Evolutionary conservation across 2,329 filamentous ascomycete genomes (phyloP), one percentile per base, ranked within the genome.

Genomic region (Diaporthe nobilis): DNA sequence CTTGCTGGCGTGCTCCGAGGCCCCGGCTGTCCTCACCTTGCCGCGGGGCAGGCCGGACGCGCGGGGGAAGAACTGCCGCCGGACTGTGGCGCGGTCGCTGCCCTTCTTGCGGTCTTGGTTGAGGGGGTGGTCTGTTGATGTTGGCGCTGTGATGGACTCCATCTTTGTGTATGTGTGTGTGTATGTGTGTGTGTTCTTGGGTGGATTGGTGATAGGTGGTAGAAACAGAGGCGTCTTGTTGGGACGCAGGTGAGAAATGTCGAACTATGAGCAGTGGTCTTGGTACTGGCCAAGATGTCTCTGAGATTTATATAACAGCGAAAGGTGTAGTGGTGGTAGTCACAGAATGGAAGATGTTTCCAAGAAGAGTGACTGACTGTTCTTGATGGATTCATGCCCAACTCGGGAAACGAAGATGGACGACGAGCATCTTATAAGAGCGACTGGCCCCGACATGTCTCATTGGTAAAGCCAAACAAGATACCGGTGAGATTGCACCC

Each of bases 1-100:
- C 60, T 75, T 76, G 67, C 71, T 76, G 22, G 75, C 72, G 55
- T 71, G 72, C 49, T 76, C 75, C n/a, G 75, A 70, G 49, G 73
- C 75, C 4, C 60, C 75, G 25, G 72, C 75, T 42, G 47, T 75
- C 53, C 75, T 76, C 44, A 76, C 63, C 53, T 76, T 76, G 34
- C 75, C 75, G 44, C 75, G 75, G 10, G 75, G 72, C 63, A 76
- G 61, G 25, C 75, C 75, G 17, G 75, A 76, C 7, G 75, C 72
- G 42, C 75, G 70, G 9, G 75, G 75, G 34, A 76, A 76, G 60
- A 76, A 74, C 5, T 68, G 53, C 10, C 73, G 65, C 37, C 68
- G 60, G 25, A 58, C 60, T 0, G 58, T 61, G 47, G 49, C 61
- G 47, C 72, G 72, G 51, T 75, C 65, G 65, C 47, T 53, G 20